phyloP scores from a whole-genome alignment of 2,329 filamentous ascomycete species.

The Gnomoniopsis sp. region DNA sequence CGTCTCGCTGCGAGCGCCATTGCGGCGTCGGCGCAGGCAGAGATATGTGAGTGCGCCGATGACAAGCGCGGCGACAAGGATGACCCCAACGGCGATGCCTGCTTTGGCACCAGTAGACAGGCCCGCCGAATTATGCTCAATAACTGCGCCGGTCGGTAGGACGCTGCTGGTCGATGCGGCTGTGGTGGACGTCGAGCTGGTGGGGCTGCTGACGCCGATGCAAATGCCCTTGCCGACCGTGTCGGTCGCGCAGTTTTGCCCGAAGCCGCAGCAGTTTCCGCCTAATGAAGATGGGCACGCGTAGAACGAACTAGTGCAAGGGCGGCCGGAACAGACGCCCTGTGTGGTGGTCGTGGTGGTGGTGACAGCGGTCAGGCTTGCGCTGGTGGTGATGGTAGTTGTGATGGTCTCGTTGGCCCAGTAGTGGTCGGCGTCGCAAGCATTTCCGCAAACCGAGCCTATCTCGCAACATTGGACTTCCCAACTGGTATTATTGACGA shows the following conservation, averaged over 20 bases:
- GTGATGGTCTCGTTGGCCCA: constrained; percentile 27
- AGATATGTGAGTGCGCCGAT: constrained; percentile 45
- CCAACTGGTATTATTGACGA: constrained; percentile 26
- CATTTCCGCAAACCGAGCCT: constrained; percentile 27
- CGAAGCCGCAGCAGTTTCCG: constrained; percentile 31
- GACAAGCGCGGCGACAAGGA: constrained; percentile 39
- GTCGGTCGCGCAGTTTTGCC: constrained; percentile 36
- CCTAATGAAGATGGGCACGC: constrained; percentile 30
- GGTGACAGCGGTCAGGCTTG: constrained; percentile 14
- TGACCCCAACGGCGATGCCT: constrained; percentile 53
- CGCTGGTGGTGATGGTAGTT: constrained; percentile 23
- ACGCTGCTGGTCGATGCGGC: constrained; percentile 30
- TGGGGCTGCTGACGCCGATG: constrained; percentile 22
- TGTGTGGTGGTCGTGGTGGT: background rate
- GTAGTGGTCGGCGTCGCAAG: constrained; percentile 27
- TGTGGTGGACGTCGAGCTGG: constrained; percentile 20
- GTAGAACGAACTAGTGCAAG: constrained; percentile 29
- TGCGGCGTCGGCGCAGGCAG: constrained; percentile 38
- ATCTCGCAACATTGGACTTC: constrained; percentile 29
- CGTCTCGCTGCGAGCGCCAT: constrained; percentile 7
- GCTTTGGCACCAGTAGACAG: constrained; percentile 51
- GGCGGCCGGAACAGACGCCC: constrained; percentile 29
- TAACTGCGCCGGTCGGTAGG: constrained; percentile 25
- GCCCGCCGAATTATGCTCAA: background rate
- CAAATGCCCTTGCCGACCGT: constrained; percentile 27